These are phyloP conservation scores for Olyra latifolia DNA, from an alignment of 176 grass and related monocot species.

Conservation along the genomic window DNA sequence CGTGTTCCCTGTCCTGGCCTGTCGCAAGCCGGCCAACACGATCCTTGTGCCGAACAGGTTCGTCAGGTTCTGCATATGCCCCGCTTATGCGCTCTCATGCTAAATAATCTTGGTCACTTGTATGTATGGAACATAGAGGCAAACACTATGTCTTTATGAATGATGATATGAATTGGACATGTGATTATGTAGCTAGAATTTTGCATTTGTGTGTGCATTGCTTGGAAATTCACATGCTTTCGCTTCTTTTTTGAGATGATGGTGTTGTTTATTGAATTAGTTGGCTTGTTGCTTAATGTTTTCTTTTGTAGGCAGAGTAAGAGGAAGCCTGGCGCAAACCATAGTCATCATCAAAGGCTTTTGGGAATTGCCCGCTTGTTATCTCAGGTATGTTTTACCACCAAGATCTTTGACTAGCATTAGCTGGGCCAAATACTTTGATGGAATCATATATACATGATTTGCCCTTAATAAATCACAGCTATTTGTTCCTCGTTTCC, in stretches of 20 bases:
- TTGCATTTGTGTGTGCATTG: background rate
- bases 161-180: background rate
- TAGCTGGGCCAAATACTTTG: background rate
- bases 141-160: background rate
- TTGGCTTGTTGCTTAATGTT: background rate
- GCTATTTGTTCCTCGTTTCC: background rate
- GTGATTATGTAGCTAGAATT: background rate
- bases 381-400: constrained; percentile 55
- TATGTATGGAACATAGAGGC: background rate
- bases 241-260: background rate
- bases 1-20: constrained; percentile 51
- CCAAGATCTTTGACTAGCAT: background rate
- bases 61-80: background rate
- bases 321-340: constrained; percentile 52
- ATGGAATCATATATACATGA: background rate
- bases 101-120: background rate
- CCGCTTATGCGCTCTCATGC: background rate
- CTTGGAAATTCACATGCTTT: background rate
- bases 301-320: constrained; percentile 49
- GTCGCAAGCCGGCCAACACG: constrained; percentile 52
- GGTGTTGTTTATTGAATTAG: background rate
- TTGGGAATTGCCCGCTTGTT: constrained; percentile 76
- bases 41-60: constrained; percentile 46
- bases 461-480: background rate
- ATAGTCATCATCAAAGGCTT: constrained; percentile 64